phyloP scores from a whole-genome alignment of 306 rosid genomes.

The Sindora glabra region DNA sequence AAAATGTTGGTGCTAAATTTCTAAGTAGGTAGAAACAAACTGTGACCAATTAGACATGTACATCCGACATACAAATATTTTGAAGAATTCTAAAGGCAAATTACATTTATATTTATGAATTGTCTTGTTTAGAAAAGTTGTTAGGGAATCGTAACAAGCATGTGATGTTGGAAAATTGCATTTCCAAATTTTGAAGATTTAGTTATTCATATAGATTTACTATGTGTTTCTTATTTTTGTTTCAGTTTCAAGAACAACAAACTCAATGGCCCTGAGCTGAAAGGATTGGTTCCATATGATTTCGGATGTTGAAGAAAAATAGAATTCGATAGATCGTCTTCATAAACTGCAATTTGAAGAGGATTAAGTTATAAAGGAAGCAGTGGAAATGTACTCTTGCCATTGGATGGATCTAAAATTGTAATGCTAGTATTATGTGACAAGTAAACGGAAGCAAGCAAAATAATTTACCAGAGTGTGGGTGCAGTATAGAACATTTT shows the following conservation, averaged over 20 bases:
- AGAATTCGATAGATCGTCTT: neutral
- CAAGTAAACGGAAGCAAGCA: neutral
- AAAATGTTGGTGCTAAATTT: neutral
- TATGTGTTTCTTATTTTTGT: neutral
- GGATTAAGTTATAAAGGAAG: constrained; percentile 11
- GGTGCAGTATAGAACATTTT: neutral
- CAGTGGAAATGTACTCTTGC: constrained; percentile 3
- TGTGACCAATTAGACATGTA: neutral
- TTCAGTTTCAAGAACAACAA: constrained; percentile 74
- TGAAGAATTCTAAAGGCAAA: neutral
- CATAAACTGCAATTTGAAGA: neutral
- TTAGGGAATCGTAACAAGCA: neutral
- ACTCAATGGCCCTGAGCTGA: constrained; percentile 77
- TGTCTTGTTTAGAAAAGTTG: neutral
- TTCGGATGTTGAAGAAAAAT: constrained; percentile 63
- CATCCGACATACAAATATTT: neutral
- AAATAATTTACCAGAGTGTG: neutral
- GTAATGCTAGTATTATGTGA: neutral
- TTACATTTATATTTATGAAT: neutral
- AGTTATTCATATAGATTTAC: neutral
- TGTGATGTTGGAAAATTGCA: too few relatives aligned
- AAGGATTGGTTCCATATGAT: constrained; percentile 81
- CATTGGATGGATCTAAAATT: constrained; percentile 5
- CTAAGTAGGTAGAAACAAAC: neutral
- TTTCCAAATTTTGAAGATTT: neutral